Base-by-base conservation (phyloP, 306 rosid species). In the Malus sylvestris region DNA sequence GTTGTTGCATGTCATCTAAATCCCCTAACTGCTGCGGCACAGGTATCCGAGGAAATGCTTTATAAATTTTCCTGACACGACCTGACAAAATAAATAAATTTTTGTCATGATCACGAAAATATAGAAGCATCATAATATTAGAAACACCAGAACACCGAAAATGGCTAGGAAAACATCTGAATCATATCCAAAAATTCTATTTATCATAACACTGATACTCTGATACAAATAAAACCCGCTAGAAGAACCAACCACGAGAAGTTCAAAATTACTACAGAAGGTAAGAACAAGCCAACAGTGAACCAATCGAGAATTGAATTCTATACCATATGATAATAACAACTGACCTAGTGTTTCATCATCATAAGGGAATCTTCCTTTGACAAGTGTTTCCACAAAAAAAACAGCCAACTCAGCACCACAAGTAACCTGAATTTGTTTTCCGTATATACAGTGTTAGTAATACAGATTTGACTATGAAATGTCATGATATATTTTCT, bases 371-470 rank as follows among this genome's bases (percentile, higher is more conserved):
- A 89, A 62, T 81, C 84, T 88, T 65, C 93, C 98, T 84, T 96
- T 96, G 63, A 83, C 88, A 73, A 96, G 90, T 59, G 88, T 89
- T 74, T 92, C 99, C 78, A 96, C 99, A 80, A 85, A 96, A 76
- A 92, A 78, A 57, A 88, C 85, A 83, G 99, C 96, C 80, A 96
- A 91, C 82, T 96, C 99, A 67, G 96, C 91, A 73, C 99, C 99
- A 79, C 99, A 96, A 29, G 93, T 92, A 83, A 96, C 88, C 99
- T 96, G 87, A 60, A 66, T 75, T 27, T 62, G n/a, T n/a, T 75
- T 72, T 80, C 46, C 71, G 23, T 6, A 45, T 9, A 52, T 27
- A 52, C 20, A 57, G 15, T 58, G 32, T 74, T 35, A 83, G 29
- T 15, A 68, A 40, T 63, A 30, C 40, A 8, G 15, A 55, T 61